Percentiles rank a stretch among this genome's conserved stretches.
Conservation (phyloP, 306 rosid genomes). For the Ormosia emarginata region DNA sequence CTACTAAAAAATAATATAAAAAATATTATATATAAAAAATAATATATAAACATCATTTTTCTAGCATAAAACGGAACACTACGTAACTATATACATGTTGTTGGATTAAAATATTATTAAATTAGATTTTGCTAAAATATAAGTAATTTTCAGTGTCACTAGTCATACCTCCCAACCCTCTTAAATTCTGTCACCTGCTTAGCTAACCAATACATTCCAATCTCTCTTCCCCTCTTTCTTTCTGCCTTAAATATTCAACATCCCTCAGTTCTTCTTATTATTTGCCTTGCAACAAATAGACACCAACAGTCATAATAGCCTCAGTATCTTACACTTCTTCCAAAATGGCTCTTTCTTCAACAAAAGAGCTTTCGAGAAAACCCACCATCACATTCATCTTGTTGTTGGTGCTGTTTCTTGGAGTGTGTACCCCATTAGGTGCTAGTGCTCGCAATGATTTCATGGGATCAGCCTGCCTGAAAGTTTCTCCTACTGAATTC, state of each 20-base stretch:
- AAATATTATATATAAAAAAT: too few relatives aligned
- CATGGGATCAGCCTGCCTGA: constrained; percentile 27
- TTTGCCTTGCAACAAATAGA: background rate
- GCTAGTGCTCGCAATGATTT: background rate
- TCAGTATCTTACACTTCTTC: too few relatives aligned
- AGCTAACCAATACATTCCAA: background rate
- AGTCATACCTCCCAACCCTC: background rate
- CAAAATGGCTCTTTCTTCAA: constrained; percentile 32
- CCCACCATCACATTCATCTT: background rate
- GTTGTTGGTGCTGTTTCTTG: constrained; percentile 8
- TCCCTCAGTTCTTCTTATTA: background rate
- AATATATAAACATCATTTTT: too few relatives aligned
- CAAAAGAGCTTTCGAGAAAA: background rate
- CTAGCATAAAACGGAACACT: too few relatives aligned
- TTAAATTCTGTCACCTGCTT: constrained; percentile 55
- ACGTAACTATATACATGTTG: too few relatives aligned
- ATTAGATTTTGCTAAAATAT: background rate
- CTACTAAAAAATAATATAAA: too few relatives aligned
- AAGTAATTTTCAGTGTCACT: background rate
- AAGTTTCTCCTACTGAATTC: constrained; percentile 46
- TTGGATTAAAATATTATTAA: too few relatives aligned
- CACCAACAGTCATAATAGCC: background rate
- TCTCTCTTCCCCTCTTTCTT: background rate
- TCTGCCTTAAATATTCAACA: constrained; percentile 27
- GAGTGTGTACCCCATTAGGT: background rate